Evolutionary conservation across 768 basidiomycete genomes (phyloP), one percentile per base, ranked within the genome.

Genomic region (Coprinellus aureogranulatus): DNA sequence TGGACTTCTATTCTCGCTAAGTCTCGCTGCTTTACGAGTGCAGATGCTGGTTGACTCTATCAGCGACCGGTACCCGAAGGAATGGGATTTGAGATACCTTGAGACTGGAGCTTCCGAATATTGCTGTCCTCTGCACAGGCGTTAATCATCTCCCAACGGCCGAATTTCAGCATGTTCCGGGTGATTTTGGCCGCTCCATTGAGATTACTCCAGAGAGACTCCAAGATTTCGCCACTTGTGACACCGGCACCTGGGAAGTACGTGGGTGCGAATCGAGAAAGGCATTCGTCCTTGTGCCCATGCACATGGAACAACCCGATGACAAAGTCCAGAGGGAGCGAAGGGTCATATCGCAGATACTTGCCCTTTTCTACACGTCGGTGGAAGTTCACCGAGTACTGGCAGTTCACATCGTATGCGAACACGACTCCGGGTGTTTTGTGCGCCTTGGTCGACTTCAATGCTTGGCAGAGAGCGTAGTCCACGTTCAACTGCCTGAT

Each of bases 111-210:
- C 50, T 71, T 71, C 50, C 65, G 68, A 10, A 58, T 63, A 59
- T 71, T 70, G 6, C 55, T 60, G 44, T 68, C 64, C 18, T 48
- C 53, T 50, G 63, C 65, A 34, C 68, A 66, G 53, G 65, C 62
- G 48, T 69, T 64, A 3, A 67, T 42, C 2, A 62, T 55, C 46
- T 70, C 65, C 4, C 55, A 34, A 16, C 61, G 47, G 44, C 60
- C 39, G 0, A 62, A 57, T 10, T 59, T 34, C 1, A 63, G 61
- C 37, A 55, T 57, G 2, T 52, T 61, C 22, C 52, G 26, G 2
- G 61, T 54, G 4, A 51, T 45, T 0, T 41, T 23, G 0, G 60
- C 57, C 2, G 60, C 54, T 3, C 45, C 39, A 31, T 67, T 67
- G 11, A 64, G 20, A 1, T 37, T 31, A 2, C 61, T 58, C 62